These are phyloP conservation scores for Phellopilus nigrolimitatus DNA, from an alignment of 1,284 basidiomycete genomes.

Conservation along the genomic window DNA sequence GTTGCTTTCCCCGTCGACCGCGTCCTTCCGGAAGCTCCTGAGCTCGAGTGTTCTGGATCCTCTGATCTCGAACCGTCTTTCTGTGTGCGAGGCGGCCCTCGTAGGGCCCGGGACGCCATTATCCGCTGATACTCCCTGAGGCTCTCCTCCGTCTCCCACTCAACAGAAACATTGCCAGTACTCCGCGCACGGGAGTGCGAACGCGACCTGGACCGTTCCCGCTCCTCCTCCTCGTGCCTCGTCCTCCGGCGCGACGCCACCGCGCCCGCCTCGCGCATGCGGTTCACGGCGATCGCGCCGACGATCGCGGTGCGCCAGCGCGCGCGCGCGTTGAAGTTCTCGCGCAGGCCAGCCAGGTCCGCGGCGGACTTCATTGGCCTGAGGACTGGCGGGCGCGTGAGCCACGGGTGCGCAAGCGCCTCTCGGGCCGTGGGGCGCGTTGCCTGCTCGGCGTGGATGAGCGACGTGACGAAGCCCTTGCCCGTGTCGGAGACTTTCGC, in stretches of 20 bases:
- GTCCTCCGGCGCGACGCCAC: not conserved
- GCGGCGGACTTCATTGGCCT: not conserved
- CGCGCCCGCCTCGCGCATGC: constrained; percentile 32
- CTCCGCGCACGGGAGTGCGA: not conserved
- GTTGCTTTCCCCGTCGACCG: not conserved
- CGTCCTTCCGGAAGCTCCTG: not conserved
- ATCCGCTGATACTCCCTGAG: not conserved
- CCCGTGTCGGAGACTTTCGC: constrained; percentile 9
- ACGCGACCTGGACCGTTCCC: not conserved
- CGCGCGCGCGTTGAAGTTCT: constrained; percentile 61
- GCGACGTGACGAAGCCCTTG: constrained; percentile 10
- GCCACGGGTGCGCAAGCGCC: constrained; percentile 16
- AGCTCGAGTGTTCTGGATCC: not conserved
- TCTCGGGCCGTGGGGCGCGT: not conserved
- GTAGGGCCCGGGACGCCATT: not conserved
- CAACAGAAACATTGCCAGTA: not conserved
- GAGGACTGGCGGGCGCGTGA: not conserved
- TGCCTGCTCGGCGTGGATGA: constrained; percentile 11
- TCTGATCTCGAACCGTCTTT: not conserved
- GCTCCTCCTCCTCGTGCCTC: constrained; percentile 1
- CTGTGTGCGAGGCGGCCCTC: not conserved
- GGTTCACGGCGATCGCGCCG: constrained; percentile 53
- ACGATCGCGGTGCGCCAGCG: constrained; percentile 67
- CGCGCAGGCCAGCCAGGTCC: constrained; percentile 50
- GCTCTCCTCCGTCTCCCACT: constrained; percentile 2